Conservation (phyloP, 345 rosid species). For the Eucalyptus urophylla region DNA sequence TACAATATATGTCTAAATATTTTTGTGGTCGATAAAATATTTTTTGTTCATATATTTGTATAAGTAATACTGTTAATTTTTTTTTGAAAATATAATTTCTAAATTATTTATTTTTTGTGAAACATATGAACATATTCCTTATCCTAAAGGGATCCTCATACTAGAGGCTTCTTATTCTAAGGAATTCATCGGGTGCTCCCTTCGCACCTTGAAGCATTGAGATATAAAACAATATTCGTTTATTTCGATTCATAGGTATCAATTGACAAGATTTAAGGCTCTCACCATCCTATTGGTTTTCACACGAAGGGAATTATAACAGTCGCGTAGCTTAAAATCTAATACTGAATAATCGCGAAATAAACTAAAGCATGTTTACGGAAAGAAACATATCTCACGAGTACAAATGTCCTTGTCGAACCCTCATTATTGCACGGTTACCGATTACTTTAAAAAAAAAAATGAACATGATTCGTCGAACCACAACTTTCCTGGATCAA, state of each 20-base stretch:
- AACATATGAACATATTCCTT: neutral
- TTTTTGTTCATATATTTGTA: fast-evolving
- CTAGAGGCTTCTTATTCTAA: neutral
- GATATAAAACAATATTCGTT: neutral
- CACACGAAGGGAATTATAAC: neutral
- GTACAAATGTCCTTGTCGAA: neutral
- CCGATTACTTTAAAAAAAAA: neutral
- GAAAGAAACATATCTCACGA: neutral
- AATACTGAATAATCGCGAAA: too few relatives aligned
- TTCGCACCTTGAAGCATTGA: neutral
- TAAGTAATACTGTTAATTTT: fast-evolving
- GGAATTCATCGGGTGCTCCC: neutral
- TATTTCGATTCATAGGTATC: neutral
- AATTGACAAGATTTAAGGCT: neutral
- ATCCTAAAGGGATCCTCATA: neutral
- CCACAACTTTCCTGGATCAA: neutral
- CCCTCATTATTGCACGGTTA: neutral
- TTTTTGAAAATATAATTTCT: neutral
- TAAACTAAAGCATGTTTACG: neutral
- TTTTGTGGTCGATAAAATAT: fast-evolving
- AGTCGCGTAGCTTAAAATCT: neutral
- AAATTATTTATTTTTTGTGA: neutral
- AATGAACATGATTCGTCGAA: neutral
- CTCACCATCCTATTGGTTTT: neutral
- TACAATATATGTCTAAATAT: neutral